Evolutionary conservation across 768 basidiomycete species (phyloP).

Genomic region (Pisolithus marmoratus): DNA sequence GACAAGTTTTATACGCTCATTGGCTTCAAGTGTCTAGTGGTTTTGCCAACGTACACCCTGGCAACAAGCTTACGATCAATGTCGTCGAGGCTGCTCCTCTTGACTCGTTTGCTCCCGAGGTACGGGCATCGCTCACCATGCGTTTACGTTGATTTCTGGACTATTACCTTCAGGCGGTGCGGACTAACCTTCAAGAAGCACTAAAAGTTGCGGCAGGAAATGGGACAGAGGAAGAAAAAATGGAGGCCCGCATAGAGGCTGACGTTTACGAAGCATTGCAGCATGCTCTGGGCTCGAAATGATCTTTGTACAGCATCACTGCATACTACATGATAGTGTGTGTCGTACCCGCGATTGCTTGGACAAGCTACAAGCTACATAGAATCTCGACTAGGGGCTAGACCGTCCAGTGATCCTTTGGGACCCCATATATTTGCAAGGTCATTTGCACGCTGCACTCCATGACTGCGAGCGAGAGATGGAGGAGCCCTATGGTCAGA

Average conservation of each 20-base stretch:
- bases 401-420: too few species aligned
- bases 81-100: constrained; percentile 93
- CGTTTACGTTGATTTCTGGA: not conserved
- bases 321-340: not conserved
- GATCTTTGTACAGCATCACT: constrained; percentile 4
- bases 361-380: not conserved
- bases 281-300: constrained; percentile 62
- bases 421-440: too few species aligned
- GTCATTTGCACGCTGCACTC: too few species aligned
- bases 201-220: constrained; percentile 72
- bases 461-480: too few species aligned
- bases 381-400: too few species aligned
- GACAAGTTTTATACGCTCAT: constrained; percentile 2
- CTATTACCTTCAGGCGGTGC: constrained; percentile 64
- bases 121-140: constrained; percentile 27
- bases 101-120: constrained; percentile 87
- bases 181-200: constrained; percentile 85
- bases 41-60: constrained; percentile 96
- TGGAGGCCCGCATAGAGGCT: constrained; percentile 89
- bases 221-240: constrained; percentile 90
- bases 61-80: constrained; percentile 95
- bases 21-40: constrained; percentile 78
- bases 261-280: constrained; percentile 97
- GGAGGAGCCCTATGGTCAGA: too few species aligned
- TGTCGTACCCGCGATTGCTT: not conserved